phyloP scores from a whole-genome alignment of 2,329 filamentous ascomycete genomes.

The Colletotrichum scovillei region DNA sequence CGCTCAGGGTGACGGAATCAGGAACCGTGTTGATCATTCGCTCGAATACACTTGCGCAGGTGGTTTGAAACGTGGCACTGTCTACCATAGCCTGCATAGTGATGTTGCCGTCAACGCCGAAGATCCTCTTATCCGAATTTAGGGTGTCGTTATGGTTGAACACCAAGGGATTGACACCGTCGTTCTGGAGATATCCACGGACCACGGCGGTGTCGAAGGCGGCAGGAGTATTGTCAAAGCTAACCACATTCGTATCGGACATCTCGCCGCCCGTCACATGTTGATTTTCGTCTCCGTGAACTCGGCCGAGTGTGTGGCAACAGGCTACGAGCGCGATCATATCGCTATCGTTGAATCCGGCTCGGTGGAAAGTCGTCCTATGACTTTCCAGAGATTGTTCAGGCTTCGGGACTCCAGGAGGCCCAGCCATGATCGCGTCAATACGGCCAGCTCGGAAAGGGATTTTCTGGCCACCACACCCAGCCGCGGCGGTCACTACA shows the following conservation, averaged over 20 bases:
- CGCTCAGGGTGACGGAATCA: slow-evolving; percentile 41
- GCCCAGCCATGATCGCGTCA: slow-evolving; percentile 44
- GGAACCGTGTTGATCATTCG: slow-evolving; percentile 51
- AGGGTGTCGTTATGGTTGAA: slow-evolving; percentile 50
- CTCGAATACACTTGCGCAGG: slow-evolving; percentile 43
- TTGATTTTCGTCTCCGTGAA: slow-evolving; percentile 55
- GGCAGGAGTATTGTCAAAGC: slow-evolving; percentile 53
- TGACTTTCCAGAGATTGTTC: slow-evolving; percentile 41
- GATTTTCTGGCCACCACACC: slow-evolving; percentile 40
- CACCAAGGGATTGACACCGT: slow-evolving; percentile 55
- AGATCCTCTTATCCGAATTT: slow-evolving; percentile 56
- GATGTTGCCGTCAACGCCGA: slow-evolving; percentile 55
- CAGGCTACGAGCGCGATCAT: slow-evolving; percentile 51
- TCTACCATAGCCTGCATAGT: slow-evolving; percentile 54
- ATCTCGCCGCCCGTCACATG: slow-evolving; percentile 42
- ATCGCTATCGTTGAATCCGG: slow-evolving; percentile 46
- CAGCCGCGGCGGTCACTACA: slow-evolving; percentile 33
- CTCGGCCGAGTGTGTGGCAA: slow-evolving; percentile 51
- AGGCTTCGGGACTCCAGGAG: slow-evolving; percentile 46
- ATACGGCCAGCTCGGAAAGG: slow-evolving; percentile 44
- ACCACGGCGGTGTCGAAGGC: slow-evolving; percentile 58
- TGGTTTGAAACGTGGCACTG: slow-evolving; percentile 43
- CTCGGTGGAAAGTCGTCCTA: slow-evolving; percentile 42
- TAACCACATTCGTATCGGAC: slow-evolving; percentile 44
- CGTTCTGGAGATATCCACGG: slow-evolving; percentile 54